Percentiles rank a stretch among this genome's conserved stretches.
These are phyloP conservation scores for Colletotrichum orchidophilum DNA, from an alignment of 2,329 filamentous ascomycete species.

Conservation along the genomic window DNA sequence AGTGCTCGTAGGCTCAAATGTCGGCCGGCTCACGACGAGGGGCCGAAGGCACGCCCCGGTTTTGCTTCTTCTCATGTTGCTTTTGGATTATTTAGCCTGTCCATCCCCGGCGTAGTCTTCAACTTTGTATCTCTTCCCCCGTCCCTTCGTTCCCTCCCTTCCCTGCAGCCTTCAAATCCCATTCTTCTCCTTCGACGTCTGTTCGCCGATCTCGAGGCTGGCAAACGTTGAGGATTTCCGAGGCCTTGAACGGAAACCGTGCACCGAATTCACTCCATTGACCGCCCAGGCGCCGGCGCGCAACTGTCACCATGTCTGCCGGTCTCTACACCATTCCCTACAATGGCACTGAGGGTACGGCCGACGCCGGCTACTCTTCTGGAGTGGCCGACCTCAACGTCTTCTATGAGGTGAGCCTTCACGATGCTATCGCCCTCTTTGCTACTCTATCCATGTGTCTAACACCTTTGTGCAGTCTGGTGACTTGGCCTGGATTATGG, in stretches of 20 bases:
- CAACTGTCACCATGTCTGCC: slow-evolving; percentile 43
- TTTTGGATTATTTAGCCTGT: slow-evolving; percentile 29
- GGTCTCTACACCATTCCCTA: slow-evolving; percentile 50
- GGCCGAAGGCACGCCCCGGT: slow-evolving; percentile 3
- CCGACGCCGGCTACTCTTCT: slow-evolving; percentile 61
- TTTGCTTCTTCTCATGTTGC: not conserved
- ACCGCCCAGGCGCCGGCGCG: slow-evolving; percentile 20
- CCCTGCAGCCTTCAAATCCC: not conserved
- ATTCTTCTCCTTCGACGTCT: slow-evolving; percentile 7
- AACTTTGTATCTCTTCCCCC: not conserved
- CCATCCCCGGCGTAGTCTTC: slow-evolving; percentile 14
- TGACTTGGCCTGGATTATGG: slow-evolving; percentile 84
- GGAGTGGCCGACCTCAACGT: slow-evolving; percentile 78
- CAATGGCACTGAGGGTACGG: slow-evolving; percentile 59
- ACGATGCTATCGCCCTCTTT: not conserved
- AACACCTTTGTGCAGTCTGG: slow-evolving; percentile 65
- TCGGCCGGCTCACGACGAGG: slow-evolving; percentile 17
- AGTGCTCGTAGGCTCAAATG: not conserved
- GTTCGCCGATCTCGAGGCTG: slow-evolving; percentile 14
- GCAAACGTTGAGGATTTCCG: slow-evolving; percentile 10
- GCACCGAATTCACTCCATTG: not conserved
- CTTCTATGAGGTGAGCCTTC: slow-evolving; percentile 76
- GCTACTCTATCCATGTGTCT: slow-evolving; percentile 26
- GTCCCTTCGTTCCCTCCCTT: not conserved
- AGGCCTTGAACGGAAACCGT: not conserved